Percentiles rank a stretch among this genome's conserved stretches.
Conservation (phyloP, 345 rosid species). For the Capsella bursapastoris region DNA sequence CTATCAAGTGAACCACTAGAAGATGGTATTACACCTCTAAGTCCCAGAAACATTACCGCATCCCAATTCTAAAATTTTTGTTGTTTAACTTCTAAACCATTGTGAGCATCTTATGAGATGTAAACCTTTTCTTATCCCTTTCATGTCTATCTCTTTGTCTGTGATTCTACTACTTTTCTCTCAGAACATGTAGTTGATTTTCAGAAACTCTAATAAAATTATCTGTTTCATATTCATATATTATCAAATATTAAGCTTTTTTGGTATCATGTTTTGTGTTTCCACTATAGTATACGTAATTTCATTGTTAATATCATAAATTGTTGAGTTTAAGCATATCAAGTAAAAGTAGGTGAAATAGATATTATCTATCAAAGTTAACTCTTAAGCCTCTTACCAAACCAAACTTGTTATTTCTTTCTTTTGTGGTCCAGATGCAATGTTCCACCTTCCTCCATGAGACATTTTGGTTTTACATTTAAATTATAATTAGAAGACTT, state of each 20-base stretch:
- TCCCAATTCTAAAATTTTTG: slow-evolving; percentile 3
- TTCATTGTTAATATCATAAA: neutral
- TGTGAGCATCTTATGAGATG: slow-evolving; percentile 31
- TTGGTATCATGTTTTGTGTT: slow-evolving; percentile 1
- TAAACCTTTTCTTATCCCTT: slow-evolving; percentile 16
- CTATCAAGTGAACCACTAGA: slow-evolving; percentile 49
- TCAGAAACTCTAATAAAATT: slow-evolving; percentile 38
- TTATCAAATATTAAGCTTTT: neutral
- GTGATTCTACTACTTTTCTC: slow-evolving; percentile 39
- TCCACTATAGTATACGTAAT: neutral
- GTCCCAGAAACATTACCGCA: slow-evolving; percentile 26
- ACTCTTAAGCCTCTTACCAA: slow-evolving; percentile 20
- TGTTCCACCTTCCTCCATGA: slow-evolving; percentile 5
- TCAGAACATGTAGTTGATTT: slow-evolving; percentile 36
- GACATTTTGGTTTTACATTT: slow-evolving; percentile 20
- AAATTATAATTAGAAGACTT: slow-evolving; percentile 8
- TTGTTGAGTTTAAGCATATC: neutral
- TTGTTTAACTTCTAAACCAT: slow-evolving; percentile 35
- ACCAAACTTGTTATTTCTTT: slow-evolving; percentile 12
- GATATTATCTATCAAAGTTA: slow-evolving; percentile 14
- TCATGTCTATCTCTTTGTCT: slow-evolving; percentile 22
- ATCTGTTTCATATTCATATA: slow-evolving; percentile 22
- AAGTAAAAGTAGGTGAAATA: neutral
- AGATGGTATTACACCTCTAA: slow-evolving; percentile 33
- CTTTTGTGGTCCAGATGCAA: slow-evolving; percentile 6